Base-by-base conservation (phyloP, 345 rosid genomes). In the Sonneratia caseolaris region DNA sequence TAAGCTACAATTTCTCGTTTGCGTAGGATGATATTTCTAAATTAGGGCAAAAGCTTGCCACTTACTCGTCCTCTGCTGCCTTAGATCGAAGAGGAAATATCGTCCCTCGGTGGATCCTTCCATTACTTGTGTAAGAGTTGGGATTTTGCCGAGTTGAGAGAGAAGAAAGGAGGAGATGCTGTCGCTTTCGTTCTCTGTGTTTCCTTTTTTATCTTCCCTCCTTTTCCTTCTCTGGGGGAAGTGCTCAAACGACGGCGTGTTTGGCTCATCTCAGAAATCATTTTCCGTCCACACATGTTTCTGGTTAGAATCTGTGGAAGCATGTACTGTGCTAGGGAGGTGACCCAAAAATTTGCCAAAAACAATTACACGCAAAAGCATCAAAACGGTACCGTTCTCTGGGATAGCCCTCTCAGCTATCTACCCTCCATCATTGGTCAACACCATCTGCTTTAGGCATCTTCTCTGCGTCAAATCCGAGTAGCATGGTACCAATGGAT, bases 71-170 rank as follows among this genome's bases (percentile, higher is more conserved):
- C 53, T 76, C 55, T 71, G 77, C 70, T 68, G 76, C 82, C 19
- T 73, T 73, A 68, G 82, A 73, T 83, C 71, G 80, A 73, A 71
- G 64, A 68, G 75, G 80, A 72, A 73, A 71, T 47, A 81, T 80
- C 73, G 47, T 5, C 47, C 48, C 79, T 53, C 51, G 14, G 9
- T 55, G 35, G 51, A 14, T 71, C 1, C 62, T 74, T 71, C 40
- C 64, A 67, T 72, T 47, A 47, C 51, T 9, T 13, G 14, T 13
- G 51, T 47, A 35, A 59, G 43, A 73, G 74, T 40, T 70, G n/a
- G 69, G 61, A 56, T 64, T 27, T 9, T 42, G 45, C 45, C 45
- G 45, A 9, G 7, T 64, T 49, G 61, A 22, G 68, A 9, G 45
- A 9, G 45, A 42, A 22, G 61, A 59, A 6, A 59, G 24, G 47